Evolutionary conservation across 352 stramenopile genomes (phyloP), one percentile per base, ranked within the genome.

Genomic region (Phytophthora europaea): DNA sequence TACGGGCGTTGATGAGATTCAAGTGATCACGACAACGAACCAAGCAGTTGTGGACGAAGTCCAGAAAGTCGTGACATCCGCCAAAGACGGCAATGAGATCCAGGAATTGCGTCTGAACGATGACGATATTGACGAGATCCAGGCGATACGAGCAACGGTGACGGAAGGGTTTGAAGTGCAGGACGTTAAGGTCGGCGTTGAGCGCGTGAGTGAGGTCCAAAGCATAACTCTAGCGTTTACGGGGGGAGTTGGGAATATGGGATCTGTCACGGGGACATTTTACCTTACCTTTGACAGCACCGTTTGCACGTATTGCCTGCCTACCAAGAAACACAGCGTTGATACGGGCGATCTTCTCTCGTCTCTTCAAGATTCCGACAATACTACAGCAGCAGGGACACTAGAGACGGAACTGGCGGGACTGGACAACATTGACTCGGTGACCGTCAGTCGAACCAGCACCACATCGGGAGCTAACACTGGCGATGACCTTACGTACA

Each of bases 61-160:
- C 5, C 93, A 99, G 76, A 31, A 83, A 15, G 84, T 99, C 4
- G 95, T 89, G 13, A 99, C 95, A 1, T 91, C 84, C 26, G 97
- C 97, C 8, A 83, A 86, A 1, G 97, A 99, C 73, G 89, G 90
- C 0, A 84, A 99, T 61, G 96, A 99, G 87, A 86, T 98, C 6
- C 93, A 98, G 70, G 84, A 92, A 22, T 65, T 98, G 6, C 65
- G 75, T 1, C 61, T 98, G 16, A 75, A 92, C 73, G 93, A 82
- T 1, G 87, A 95, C 60, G 91, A 98, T 73, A 58, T 98, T 16
- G 93, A 98, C 60, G 95, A 99, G 67, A 94, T 98, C 50, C 94
- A 99, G 70, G 84, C 94, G 0, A 78, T 99, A 18, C 87, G 88
- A 22, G 92, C 95, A 26, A 87, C 88, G 9, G 83, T 93, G 0